Percentiles rank a stretch among this genome's conserved stretches.
Evolutionary conservation across 345 rosid species (phyloP).

Genomic region (Iberis pinnata): DNA sequence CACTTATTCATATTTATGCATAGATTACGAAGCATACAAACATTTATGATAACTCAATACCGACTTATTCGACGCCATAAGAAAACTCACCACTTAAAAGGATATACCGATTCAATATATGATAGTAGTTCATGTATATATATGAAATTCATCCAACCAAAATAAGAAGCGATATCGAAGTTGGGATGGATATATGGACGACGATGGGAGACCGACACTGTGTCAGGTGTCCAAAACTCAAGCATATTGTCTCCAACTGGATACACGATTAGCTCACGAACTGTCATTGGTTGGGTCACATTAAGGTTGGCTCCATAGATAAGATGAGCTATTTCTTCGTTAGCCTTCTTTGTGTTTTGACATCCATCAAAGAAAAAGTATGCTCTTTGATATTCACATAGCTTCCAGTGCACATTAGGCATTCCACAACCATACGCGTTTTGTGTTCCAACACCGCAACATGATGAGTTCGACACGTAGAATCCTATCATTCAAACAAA

Average conservation of each 20-base stretch:
- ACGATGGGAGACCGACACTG: not conserved
- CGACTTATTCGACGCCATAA: no score
- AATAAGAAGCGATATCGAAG: no score
- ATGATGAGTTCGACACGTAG: not conserved
- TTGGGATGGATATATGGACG: not conserved
- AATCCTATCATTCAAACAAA: constrained; percentile 17
- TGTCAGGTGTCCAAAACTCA: constrained; percentile 16
- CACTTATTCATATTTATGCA: no score
- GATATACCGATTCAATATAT: no score
- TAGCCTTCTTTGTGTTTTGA: constrained; percentile 29
- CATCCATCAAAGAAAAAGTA: constrained; percentile 29
- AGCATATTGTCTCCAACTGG: constrained; percentile 18
- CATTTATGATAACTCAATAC: no score
- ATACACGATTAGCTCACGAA: constrained; percentile 23
- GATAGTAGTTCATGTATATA: no score
- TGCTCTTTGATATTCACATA: constrained; percentile 28
- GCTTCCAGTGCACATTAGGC: constrained; percentile 22
- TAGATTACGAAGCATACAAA: no score
- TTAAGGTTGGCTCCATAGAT: constrained; percentile 16
- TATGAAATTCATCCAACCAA: no score
- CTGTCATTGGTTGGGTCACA: constrained; percentile 22
- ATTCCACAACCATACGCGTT: constrained; percentile 24
- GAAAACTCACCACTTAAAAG: no score
- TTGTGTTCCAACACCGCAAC: constrained; percentile 29
- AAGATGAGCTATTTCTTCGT: constrained; percentile 23